Percentiles rank a stretch among this genome's conserved stretches.
Evolutionary conservation across 192 early-diverging fungal species (phyloP).

Genomic region (Backusella luteola): DNA sequence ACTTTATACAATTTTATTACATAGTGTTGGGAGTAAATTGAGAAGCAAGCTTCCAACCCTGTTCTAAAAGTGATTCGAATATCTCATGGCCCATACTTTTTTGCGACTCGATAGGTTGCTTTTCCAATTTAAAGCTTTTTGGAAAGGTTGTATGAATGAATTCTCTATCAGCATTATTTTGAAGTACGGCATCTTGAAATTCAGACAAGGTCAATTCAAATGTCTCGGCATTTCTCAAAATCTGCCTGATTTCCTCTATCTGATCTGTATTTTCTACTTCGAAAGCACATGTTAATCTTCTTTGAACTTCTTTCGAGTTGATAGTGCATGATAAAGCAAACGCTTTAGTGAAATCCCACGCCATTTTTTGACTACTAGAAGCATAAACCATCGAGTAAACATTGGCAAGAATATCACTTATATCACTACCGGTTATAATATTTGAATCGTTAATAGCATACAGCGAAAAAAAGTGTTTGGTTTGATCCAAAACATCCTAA

Average conservation of each 20-base stretch:
- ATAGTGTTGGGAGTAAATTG: background rate
- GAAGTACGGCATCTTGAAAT: slow-evolving; percentile 70
- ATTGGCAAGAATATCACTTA: slow-evolving; percentile 78
- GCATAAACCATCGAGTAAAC: slow-evolving; percentile 68
- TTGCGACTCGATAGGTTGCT: slow-evolving; percentile 45
- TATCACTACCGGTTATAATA: slow-evolving; percentile 68
- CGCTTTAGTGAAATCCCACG: background rate
- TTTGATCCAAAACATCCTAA: background rate
- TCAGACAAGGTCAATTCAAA: slow-evolving; percentile 12
- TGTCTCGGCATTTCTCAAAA: background rate
- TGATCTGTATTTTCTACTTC: background rate
- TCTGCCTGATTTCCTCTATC: background rate
- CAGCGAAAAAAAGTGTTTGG: background rate
- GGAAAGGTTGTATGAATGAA: slow-evolving; percentile 72
- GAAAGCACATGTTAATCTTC: background rate
- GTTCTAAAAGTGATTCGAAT: slow-evolving; percentile 43
- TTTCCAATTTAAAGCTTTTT: slow-evolving; percentile 55
- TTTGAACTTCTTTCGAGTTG: background rate
- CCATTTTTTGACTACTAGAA: background rate
- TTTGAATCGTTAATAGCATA: slow-evolving; percentile 69
- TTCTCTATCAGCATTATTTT: slow-evolving; percentile 71
- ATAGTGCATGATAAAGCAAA: background rate
- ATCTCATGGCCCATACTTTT: slow-evolving; percentile 52
- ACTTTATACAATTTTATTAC: background rate
- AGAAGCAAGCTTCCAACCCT: slow-evolving; percentile 21